Evolutionary conservation across 257 asterid species (phyloP).

Genomic region (Vinca minor): DNA sequence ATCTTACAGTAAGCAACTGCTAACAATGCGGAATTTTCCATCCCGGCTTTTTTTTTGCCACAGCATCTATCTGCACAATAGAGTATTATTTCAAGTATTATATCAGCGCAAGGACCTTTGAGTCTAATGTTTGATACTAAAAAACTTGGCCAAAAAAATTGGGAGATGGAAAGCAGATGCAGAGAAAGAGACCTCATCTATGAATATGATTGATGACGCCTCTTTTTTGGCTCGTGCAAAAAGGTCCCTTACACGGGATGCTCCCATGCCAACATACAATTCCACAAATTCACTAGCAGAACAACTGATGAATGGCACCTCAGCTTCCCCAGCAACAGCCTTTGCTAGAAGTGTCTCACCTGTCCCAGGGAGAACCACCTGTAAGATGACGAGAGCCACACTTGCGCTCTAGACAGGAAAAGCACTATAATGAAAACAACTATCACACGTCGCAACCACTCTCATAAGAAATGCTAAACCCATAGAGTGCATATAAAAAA

Average conservation of each 20-base stretch:
- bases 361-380: constrained; percentile 99
- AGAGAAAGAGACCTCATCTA: constrained; percentile 68
- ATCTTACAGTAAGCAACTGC: constrained; percentile 89
- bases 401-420: constrained; percentile 6
- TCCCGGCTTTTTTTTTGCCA: constrained; percentile 99
- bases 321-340: constrained; percentile 99
- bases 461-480: too few relatives aligned
- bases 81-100: constrained; percentile 5
- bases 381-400: constrained; percentile 22
- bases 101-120: neutral
- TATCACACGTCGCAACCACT: neutral
- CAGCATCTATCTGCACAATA: constrained; percentile 85
- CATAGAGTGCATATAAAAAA: neutral
- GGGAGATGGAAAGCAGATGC: constrained; percentile 1
- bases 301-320: constrained; percentile 96
- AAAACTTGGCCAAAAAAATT: too few relatives aligned
- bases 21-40: constrained; percentile 82
- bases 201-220: constrained; percentile 96
- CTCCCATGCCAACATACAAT: constrained; percentile 98
- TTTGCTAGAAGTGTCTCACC: constrained; percentile 98
- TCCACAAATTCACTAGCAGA: constrained; percentile 99
- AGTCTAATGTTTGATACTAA: neutral
- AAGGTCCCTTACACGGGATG: constrained; percentile 98
- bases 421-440: constrained; percentile 1
- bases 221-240: constrained; percentile 97